phyloP scores from a whole-genome alignment of 768 basidiomycete genomes.

The Boletellus ananas region DNA sequence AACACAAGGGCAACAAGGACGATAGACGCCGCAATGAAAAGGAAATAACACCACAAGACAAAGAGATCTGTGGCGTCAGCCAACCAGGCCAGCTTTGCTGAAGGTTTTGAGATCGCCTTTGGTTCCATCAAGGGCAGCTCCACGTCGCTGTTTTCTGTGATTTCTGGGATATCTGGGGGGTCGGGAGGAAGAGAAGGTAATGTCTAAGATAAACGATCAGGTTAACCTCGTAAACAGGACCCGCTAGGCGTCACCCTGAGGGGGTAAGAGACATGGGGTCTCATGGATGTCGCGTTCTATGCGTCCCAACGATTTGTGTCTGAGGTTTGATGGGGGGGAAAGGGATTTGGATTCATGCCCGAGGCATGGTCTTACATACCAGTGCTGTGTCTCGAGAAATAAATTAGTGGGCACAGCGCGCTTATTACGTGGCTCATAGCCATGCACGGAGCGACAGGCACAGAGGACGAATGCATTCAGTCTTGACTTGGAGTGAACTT shows the following conservation, averaged over 20 bases:
- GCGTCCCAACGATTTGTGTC: not conserved
- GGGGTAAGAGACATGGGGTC: not conserved
- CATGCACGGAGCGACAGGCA: too few relatives aligned
- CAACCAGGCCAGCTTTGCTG: not conserved
- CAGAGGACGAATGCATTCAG: too few relatives aligned
- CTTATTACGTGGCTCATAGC: too few relatives aligned
- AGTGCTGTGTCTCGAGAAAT: too few relatives aligned
- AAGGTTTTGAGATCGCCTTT: not conserved
- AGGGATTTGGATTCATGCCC: not conserved
- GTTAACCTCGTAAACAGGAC: not conserved
- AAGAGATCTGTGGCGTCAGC: slow-evolving; percentile 8
- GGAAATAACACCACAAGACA: slow-evolving; percentile 2
- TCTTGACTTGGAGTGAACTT: too few relatives aligned
- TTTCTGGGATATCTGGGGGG: not conserved
- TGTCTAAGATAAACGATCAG: not conserved
- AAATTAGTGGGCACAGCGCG: too few relatives aligned
- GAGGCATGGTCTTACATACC: too few relatives aligned
- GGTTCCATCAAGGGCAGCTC: not conserved
- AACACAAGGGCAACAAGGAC: slow-evolving; percentile 8
- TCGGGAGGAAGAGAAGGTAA: not conserved
- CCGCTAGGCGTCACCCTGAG: not conserved
- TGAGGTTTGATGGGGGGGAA: not conserved
- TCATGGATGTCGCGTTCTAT: too few relatives aligned
- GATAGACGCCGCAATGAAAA: slow-evolving; percentile 2
- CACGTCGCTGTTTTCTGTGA: not conserved